These are phyloP conservation scores for Grigorovia yakushimaensis DNA, from an alignment of 805 yeast genomes.

Conservation along the genomic window DNA sequence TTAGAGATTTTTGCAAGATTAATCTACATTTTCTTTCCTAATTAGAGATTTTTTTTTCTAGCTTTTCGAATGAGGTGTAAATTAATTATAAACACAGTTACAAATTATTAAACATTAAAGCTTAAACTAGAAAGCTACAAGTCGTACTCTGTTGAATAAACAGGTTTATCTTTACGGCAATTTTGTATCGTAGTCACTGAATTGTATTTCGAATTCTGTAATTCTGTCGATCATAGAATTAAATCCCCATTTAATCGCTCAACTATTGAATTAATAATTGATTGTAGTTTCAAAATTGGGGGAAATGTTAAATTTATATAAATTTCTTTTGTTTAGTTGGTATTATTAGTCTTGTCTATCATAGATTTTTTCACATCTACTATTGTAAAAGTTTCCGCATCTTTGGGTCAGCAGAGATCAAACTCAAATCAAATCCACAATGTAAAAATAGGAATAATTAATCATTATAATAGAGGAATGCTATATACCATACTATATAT, in stretches of 20 bases:
- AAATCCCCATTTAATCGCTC: slow-evolving; percentile 34
- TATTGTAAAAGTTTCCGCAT: too few species aligned
- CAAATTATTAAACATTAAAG: neutral
- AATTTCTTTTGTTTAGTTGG: too few species aligned
- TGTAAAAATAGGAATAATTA: neutral
- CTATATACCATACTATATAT: neutral
- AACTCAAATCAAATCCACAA: too few species aligned
- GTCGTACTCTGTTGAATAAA: too few species aligned
- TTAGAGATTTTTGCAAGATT: too few species aligned
- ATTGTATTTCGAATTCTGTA: slow-evolving; percentile 5
- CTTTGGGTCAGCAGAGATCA: too few species aligned
- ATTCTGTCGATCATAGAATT: slow-evolving; percentile 19
- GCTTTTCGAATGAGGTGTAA: neutral
- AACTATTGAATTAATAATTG: slow-evolving; percentile 30
- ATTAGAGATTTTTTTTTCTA: neutral
- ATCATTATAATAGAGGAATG: neutral
- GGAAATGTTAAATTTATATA: slow-evolving; percentile 13
- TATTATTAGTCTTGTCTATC: too few species aligned
- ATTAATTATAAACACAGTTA: neutral
- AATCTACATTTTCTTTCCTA: too few species aligned
- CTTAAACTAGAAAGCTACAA: neutral
- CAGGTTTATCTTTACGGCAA: neutral
- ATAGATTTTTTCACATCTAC: too few species aligned
- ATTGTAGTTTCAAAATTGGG: slow-evolving; percentile 34
- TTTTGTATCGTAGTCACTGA: neutral